Evolutionary conservation across 768 basidiomycete genomes (phyloP).

Genomic region (Termitomyces sp.): DNA sequence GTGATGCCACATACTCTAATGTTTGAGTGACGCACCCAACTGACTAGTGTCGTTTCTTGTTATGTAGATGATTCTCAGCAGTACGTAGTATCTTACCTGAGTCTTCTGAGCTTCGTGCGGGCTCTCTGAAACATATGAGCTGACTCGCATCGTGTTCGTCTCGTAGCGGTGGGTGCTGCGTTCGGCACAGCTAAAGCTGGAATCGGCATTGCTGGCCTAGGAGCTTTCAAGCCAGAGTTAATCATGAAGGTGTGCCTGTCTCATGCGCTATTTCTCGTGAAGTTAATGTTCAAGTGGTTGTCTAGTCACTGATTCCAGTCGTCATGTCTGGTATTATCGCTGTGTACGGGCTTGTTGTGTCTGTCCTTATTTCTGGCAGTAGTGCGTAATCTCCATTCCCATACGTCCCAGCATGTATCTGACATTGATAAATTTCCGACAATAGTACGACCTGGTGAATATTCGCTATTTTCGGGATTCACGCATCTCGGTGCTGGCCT

Average conservation of each 20-base stretch:
- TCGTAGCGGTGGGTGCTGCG: conserved; percentile 84
- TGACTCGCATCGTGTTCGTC: conserved; percentile 4
- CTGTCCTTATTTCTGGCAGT: conserved; percentile 81
- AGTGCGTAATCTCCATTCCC: conserved; percentile 24
- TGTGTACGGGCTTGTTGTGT: conserved; percentile 94
- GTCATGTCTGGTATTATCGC: conserved; percentile 99
- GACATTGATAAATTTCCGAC: not conserved
- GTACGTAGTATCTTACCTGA: conserved; percentile 42
- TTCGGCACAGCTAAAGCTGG: conserved; percentile 96
- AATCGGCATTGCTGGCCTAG: conserved; percentile 94
- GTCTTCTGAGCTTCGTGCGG: not conserved
- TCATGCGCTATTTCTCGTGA: not conserved
- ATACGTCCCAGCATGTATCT: not conserved
- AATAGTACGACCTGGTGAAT: conserved; percentile 60
- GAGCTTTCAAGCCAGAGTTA: conserved; percentile 90
- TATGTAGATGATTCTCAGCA: conserved; percentile 89
- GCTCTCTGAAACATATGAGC: not conserved
- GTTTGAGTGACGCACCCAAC: conserved; percentile 1
- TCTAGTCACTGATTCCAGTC: conserved; percentile 88
- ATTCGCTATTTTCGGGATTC: conserved; percentile 84
- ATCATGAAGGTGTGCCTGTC: conserved; percentile 84
- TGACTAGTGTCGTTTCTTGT: not conserved
- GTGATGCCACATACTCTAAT: conserved; percentile 21
- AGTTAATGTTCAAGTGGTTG: not conserved
- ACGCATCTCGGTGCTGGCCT: conserved; percentile 90